Base-by-base conservation (phyloP, 208 protist species). In the Wallacemonas sp. region DNA sequence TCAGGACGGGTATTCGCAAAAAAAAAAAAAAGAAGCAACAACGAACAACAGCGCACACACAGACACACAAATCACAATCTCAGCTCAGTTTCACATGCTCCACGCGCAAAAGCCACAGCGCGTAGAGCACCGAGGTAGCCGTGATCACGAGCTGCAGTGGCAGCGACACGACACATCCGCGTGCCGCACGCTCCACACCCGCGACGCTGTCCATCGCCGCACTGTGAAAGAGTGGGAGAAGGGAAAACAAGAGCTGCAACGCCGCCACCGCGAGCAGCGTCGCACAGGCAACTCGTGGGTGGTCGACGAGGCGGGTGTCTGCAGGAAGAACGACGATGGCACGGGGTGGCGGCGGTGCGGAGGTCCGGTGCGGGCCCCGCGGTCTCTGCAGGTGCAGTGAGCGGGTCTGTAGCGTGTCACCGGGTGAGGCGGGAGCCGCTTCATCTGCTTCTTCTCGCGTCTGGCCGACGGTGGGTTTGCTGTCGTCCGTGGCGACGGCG, bases 141-240 rank as follows among this genome's bases (percentile, higher is more conserved):
- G 82, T 85, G 24, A 89, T 46, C 15, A 67, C 38, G 27, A 77
- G 65, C 63, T 93, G 83, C 63, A 87, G 59, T 6, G 74, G 76
- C 15, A 90, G 48, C 41, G 71, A 70, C 30, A 73, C 69, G 3
- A 78, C 33, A 63, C 87, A 93, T 21, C 78, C 79, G 19, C 67
- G 38, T 15, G 27, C 34, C 8, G 62, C 30, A 4, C 68, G 46
- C 46, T 63, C 77, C n/a, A 39, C 24, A 0, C 50, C 50, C 9
- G 50, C 30, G 30, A 24, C 9, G 9, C 19, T 4, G n/a, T 57
- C 32, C 33, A 68, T 24, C 8, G 26, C 34, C 30, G 30, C 63
- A 5, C 59, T 9, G 48, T 81, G 39, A 48, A 74, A 74, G n/a
- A 71, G 65, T 3, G 60, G 64, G 3, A 58, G 38, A 24, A 71